Evolutionary conservation across 2,329 filamentous ascomycete species (phyloP), one percentile per base, ranked within the genome.

Genomic region (Hymenoscyphus salicellus): DNA sequence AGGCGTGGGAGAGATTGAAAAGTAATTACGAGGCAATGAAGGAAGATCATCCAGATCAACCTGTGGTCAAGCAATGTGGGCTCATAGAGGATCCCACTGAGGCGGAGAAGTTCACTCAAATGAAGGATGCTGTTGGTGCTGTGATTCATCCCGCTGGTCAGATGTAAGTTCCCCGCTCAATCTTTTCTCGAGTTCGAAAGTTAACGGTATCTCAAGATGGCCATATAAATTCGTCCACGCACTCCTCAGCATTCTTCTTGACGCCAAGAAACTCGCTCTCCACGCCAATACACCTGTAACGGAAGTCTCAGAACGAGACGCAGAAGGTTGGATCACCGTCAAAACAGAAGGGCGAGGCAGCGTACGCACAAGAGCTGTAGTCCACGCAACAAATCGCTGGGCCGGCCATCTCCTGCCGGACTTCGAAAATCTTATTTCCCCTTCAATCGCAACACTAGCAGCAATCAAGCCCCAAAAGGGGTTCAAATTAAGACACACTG

Each of bases 321-420:
- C 56, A 16, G 69, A 72, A 14, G 72, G 72, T 23, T 71, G 69
- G 58, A 86, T 83, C 78, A 78, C 73, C 1, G 75, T 86, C 1
- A 72, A 78, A 17, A 89, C 86, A 2, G 72, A 78, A 0, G 36
- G 36, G 14, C 80, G 87, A 36, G 89, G 88, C 11, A 72, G 66
- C 0, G 81, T 89, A 60, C 73, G 70, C 6, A 79, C 88, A 1
- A 78, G 77, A 30, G 81, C 80, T 36, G 78, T 90, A 17, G 77
- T 90, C 20, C 80, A 89, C 46, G 87, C 87, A 14, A 89, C 86
- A 1, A 91, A 91, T 68, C 87, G 79, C 16, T 90, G 89, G 73
- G 89, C 86, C 0, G 83, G 85, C 1, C 80, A 83, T 16, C 73
- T 91, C 10, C 77, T 88, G 1, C 86, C 86, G 0, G 74, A 80